Evolutionary conservation across 352 stramenopile genomes (phyloP), one percentile per base, ranked within the genome.

Genomic region (Globisporangium alternatum): DNA sequence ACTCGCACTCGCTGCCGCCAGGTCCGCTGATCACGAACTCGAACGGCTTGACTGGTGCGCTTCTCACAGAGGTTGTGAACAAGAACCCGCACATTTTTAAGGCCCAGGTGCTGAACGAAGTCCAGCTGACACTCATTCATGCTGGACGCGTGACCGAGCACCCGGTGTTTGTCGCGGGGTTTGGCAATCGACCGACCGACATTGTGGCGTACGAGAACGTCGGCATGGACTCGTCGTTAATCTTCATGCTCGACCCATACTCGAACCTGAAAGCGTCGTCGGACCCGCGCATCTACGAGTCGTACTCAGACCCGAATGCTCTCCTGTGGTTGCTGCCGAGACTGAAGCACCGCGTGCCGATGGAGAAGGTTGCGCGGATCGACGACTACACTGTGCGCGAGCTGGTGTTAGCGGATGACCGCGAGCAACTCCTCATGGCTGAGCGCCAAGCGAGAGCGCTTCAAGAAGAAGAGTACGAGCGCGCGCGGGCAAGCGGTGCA

Each of bases 21-120:
- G 86, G 86, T 19, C 80, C 84, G 45, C 72, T 95, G 47, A 88
- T 95, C 66, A 95, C 86, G 3, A 95, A 92, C 64, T 91, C 83
- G 28, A 90, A 75, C 28, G 86, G 86, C 10, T 71, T 93, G 54
- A 93, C 84, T 1, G 86, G 86, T 15, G 86, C 86, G 17, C 64
- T 95, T 10, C 74, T 90, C 47, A 95, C 86, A 3, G 86, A 95
- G 60, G 86, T 93, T n/a, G 81, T 93, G 35, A 92, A 95, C 67
- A 93, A 91, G 66, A 95, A 87, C 58, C 86, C 86, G 15, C 75
- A 95, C 56, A 52, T 95, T 30, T 95, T 95, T 68, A 95, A 95
- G 64, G 78, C 81, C 10, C 78, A 90, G 59, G 83, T 95, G 51
- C 61, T 95, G 31, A 92, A 93, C 60, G 80, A 91, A 71, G 75